A percentile compares a stretch with the other conserved stretches of the same genome.
Evolutionary conservation across 2,329 filamentous ascomycete species (phyloP).

Genomic region (Drechslerella stenobrocha): DNA sequence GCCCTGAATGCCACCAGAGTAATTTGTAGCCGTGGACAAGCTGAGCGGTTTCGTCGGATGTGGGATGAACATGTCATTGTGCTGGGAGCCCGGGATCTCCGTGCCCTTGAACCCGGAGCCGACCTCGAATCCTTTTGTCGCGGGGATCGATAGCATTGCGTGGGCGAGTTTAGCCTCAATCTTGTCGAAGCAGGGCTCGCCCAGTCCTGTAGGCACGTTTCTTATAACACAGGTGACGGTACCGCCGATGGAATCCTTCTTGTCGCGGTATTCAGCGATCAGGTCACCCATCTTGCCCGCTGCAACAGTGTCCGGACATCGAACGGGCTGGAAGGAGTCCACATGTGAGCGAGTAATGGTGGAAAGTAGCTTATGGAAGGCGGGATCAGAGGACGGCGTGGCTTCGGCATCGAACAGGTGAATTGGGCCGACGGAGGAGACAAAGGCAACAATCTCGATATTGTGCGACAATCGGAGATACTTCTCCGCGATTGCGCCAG

Average conservation of each 20-base stretch:
- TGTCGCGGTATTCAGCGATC: conserved; percentile 77
- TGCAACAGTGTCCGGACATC: conserved; percentile 73
- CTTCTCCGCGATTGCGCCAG: conserved; percentile 90
- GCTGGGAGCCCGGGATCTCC: conserved; percentile 80
- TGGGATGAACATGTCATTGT: conserved; percentile 85
- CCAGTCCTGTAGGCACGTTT: conserved; percentile 80
- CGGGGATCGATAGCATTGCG: conserved; percentile 92
- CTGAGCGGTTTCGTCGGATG: conserved; percentile 59
- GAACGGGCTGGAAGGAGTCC: conserved; percentile 80
- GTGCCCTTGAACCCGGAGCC: conserved; percentile 89
- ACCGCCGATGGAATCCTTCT: conserved; percentile 85
- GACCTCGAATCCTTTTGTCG: conserved; percentile 93
- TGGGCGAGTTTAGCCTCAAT: conserved; percentile 88
- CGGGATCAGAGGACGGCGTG: conserved; percentile 70
- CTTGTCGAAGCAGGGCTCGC: conserved; percentile 95
- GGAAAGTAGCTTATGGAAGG: conserved; percentile 73
- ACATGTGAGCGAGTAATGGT: conserved; percentile 74
- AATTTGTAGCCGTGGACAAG: conserved; percentile 87
- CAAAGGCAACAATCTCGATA: conserved; percentile 89
- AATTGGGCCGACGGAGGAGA: conserved; percentile 78
- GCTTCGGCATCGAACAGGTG: conserved; percentile 71
- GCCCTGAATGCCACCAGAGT: conserved; percentile 91
- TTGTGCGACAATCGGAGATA: conserved; percentile 79
- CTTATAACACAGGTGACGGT: conserved; percentile 92
- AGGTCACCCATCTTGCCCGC: conserved; percentile 73